Evolutionary conservation across 768 basidiomycete genomes (phyloP), one percentile per base, ranked within the genome.

Genomic region (Suillus spraguei): DNA sequence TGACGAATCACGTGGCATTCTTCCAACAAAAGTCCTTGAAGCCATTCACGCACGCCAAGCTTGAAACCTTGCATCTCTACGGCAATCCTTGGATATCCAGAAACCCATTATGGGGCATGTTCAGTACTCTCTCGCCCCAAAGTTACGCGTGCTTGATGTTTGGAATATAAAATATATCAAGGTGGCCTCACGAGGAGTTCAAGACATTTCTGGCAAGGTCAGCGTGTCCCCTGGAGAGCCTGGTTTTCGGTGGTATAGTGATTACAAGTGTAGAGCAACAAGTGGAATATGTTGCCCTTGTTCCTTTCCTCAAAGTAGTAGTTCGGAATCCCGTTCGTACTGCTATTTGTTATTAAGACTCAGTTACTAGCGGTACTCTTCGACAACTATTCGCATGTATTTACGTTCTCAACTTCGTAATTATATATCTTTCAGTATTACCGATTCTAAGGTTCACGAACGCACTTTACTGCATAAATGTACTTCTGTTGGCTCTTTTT

Each of bases 141-240:
- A 47, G 14, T 60, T 71, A 41, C 49, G 53, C 8, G 35, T 56
- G 17, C 60, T 71, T 53, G 49, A 63, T 35, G 54, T 72, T n/a
- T 44, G 52, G 20, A 62, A 62, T 60, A 38, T 62, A 35, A 16
- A 62, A 62, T 60, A 38, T 62, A 35, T 9, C 8, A 10, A 17
- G 17, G 8, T 72, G 70, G 70, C 64, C 47, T 35, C 64, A 66
- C 20, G 41, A 64, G 3, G 63, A 63, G 22, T 60, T 71, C 53
- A 71, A 46, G 53, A 20, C 63, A 10, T 73, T 71, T n/a, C 11
- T 71, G 22, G 28, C 7, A 41, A 66, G 70, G 2, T 71, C 70
- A 13, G 6, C 4, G n/a, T 72, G 70, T 39, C 71, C 69, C 14
- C 63, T 71, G 10, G 69, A 69, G 64, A 69, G 47, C 35, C 69